Conservation (phyloP, 2,329 filamentous ascomycete species). For the Aspergillus fijiensis region DNA sequence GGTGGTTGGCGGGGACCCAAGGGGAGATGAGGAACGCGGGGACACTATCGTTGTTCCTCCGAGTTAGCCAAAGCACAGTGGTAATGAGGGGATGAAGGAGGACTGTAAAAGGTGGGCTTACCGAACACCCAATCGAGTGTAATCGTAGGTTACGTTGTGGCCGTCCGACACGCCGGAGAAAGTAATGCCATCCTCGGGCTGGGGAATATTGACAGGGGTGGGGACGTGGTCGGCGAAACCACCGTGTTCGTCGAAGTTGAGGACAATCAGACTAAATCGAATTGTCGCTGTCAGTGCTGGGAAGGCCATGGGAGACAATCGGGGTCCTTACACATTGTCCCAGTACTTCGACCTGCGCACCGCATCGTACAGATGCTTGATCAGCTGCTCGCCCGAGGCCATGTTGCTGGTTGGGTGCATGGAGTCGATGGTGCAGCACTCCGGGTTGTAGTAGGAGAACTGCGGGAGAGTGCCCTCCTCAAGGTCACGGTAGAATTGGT, state of each 20-base stretch:
- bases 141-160: conserved; percentile 38
- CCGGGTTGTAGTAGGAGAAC: conserved; percentile 55
- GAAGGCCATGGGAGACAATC: neutral
- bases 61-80: no score
- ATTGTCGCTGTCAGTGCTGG: neutral
- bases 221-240: conserved; percentile 44
- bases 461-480: conserved; percentile 64
- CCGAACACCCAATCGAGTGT: conserved; percentile 41
- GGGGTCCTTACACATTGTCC: conserved; percentile 31
- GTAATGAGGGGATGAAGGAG: no score
- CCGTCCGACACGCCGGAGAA: conserved; percentile 32
- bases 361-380: conserved; percentile 46
- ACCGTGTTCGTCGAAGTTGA: conserved; percentile 45
- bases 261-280: conserved; percentile 33
- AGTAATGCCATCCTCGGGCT: conserved; percentile 34
- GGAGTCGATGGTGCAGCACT: conserved; percentile 37
- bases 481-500: conserved; percentile 65
- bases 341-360: conserved; percentile 42
- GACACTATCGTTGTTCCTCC: conserved; percentile 21
- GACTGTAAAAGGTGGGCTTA: conserved; percentile 8
- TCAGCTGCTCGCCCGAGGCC: conserved; percentile 39
- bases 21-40: conserved; percentile 41
- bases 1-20: conserved; percentile 31
- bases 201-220: conserved; percentile 39
- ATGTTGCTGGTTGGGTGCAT: conserved; percentile 44